phyloP scores from a whole-genome alignment of 345 rosid species.

The Cardamine chenopodiifolia region DNA sequence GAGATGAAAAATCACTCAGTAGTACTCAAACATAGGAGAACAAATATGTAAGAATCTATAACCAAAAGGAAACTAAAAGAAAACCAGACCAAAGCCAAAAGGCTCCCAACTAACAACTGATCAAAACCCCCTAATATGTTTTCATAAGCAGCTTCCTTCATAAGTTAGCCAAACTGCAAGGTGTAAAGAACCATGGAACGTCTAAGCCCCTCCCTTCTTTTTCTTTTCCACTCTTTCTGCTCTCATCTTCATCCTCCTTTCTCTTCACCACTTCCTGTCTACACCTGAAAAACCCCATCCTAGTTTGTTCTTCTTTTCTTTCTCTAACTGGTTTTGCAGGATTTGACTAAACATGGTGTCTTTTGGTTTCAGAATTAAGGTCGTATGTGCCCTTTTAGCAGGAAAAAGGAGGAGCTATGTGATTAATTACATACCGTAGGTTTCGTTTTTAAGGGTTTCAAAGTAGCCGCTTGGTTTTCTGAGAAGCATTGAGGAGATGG shows the following conservation, averaged over 20 bases:
- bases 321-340: neutral
- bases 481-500: conserved; percentile 99
- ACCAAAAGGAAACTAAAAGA: no score
- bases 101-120: no score
- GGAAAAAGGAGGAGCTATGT: no score
- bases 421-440: conserved; percentile 63
- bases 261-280: conserved; percentile 61
- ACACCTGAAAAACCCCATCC: neutral
- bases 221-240: conserved; percentile 46
- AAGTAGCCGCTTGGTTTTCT: conserved; percentile 44
- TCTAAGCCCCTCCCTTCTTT: conserved; percentile 61
- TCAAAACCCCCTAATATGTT: no score
- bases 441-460: conserved; percentile 52
- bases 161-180: conserved; percentile 62
- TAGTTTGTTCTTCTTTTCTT: neutral
- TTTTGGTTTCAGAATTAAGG: neutral
- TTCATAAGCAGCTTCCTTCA: no score
- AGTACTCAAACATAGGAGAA: no score
- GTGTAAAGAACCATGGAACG: conserved; percentile 92
- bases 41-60: no score
- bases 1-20: no score
- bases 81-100: no score
- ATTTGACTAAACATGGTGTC: neutral
- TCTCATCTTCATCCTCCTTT: conserved; percentile 48
- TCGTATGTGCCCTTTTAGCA: no score